Base-by-base conservation (phyloP, 257 asterid genomes). In the Solanum chiquidenum region DNA sequence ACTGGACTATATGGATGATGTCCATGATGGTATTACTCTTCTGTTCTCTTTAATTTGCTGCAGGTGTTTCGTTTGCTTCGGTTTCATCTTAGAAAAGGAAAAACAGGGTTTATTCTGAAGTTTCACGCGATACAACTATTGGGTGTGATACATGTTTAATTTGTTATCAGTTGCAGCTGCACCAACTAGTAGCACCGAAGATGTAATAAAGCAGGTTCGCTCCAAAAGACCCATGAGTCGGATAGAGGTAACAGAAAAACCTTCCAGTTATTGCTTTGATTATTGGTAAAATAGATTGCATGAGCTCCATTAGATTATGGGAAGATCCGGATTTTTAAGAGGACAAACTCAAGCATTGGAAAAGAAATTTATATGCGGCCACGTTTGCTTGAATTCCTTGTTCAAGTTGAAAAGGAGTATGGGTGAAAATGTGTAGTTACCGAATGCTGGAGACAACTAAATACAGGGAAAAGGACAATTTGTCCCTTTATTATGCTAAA, bases 191-290 rank as follows among this genome's bases (percentile, higher is more conserved):
- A 93, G 94, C 91, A 93, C 98, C 12, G 98, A 95, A 90, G 98
- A 93, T 92, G 96, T 94, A 87, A 94, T 95, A 86, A 93, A 90
- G 90, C 94, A 96, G 88, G 95, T 94, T 86, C 98, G 98, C 83
- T 91, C 95, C 52, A 91, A 88, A 89, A 92, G 95, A 90, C 99
- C 94, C 88, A 94, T 95, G 94, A 96, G 99, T 86, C 91, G 93
- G 46, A 93, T 90, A 75, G 99, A 94, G 95, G 99, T 95, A 91
- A 87, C 89, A 73, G 74, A 82, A 82, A 29, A 82, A 82, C 42
- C 85, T 49, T 82, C 69, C 40, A 46, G 11, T 33, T 33, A 27
- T 83, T 87, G 68, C 91, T 84, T 82, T 82, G 44, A 64, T 64
- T n/a, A 64, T 64, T 64, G 72, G 33, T 64, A n/a, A 64, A 64